Percentiles rank a stretch among this genome's conserved stretches.
These are phyloP conservation scores for Bocquillonia castaneifolia DNA, from an alignment of 441 rosid species.

Conservation along the genomic window DNA sequence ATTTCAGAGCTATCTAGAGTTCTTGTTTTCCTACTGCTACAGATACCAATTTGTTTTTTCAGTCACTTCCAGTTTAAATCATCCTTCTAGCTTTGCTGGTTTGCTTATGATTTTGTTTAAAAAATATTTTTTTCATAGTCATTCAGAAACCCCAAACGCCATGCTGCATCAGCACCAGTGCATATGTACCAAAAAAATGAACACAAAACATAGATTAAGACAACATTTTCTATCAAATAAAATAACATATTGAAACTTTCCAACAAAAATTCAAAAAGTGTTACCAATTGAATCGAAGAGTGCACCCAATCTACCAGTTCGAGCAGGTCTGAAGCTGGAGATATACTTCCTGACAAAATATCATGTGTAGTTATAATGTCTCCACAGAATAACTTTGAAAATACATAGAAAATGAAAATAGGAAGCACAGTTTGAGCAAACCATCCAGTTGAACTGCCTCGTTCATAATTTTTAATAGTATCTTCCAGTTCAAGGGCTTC, in stretches of 20 bases:
- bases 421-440: slow-evolving; percentile 31
- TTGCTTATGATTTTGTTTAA: not conserved
- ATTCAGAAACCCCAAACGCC: not conserved
- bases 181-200: not conserved
- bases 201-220: not conserved
- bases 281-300: slow-evolving; percentile 69
- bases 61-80: not conserved
- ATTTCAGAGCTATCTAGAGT: not conserved
- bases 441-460: slow-evolving; percentile 87
- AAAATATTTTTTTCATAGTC: no score
- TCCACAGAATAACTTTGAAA: not conserved
- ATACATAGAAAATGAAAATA: slow-evolving; percentile 19
- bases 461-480: slow-evolving; percentile 79
- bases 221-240: not conserved
- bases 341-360: slow-evolving; percentile 66
- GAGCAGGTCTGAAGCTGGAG: slow-evolving; percentile 73
- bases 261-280: not conserved
- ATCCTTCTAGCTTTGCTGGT: not conserved
- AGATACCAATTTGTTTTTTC: not conserved
- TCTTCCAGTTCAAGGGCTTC: slow-evolving; percentile 96
- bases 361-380: slow-evolving; percentile 21
- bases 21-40: not conserved
- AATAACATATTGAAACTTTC: not conserved
- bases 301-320: slow-evolving; percentile 61
- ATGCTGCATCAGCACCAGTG: not conserved